Evolutionary conservation across 1,284 basidiomycete genomes (phyloP).

Genomic region (Rugosomyces carneus): DNA sequence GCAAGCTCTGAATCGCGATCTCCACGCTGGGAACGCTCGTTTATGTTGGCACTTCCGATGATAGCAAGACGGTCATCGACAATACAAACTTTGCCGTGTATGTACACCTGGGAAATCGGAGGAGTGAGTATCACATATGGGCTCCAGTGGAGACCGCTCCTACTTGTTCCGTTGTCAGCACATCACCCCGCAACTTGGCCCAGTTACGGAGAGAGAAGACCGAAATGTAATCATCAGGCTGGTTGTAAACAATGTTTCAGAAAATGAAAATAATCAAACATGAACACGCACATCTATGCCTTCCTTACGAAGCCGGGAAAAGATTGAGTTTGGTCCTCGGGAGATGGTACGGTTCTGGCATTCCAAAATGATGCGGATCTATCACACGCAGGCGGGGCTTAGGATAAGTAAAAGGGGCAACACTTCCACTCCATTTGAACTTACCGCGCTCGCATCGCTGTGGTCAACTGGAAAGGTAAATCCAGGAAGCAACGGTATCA

Average conservation of each 20-base stretch:
- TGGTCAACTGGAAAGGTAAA: constrained; percentile 94
- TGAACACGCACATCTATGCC: constrained; percentile 71
- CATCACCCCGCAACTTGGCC: constrained; percentile 85
- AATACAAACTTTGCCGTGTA: constrained; percentile 88
- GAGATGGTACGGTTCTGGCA: constrained; percentile 90
- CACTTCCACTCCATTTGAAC: constrained; percentile 23
- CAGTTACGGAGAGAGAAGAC: constrained; percentile 93
- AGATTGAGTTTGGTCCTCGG: constrained; percentile 91
- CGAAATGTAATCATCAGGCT: constrained; percentile 92
- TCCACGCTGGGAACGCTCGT: constrained; percentile 92
- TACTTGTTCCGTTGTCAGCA: constrained; percentile 86
- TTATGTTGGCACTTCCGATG: constrained; percentile 99
- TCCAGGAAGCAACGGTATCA: constrained; percentile 91
- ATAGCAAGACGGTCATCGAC: constrained; percentile 97
- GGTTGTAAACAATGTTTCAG: constrained; percentile 12
- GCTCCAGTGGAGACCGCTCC: constrained; percentile 12
- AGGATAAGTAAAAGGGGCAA: not conserved
- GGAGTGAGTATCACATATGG: constrained; percentile 1
- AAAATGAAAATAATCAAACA: constrained; percentile 3
- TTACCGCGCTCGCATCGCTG: constrained; percentile 83
- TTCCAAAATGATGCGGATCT: constrained; percentile 90
- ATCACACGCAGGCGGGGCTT: not conserved
- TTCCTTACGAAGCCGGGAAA: constrained; percentile 79
- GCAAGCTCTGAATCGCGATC: constrained; percentile 97
- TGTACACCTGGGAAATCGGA: constrained; percentile 62